Conservation (phyloP, 176 grass and related monocot genomes). For the Lolium rigidum region DNA sequence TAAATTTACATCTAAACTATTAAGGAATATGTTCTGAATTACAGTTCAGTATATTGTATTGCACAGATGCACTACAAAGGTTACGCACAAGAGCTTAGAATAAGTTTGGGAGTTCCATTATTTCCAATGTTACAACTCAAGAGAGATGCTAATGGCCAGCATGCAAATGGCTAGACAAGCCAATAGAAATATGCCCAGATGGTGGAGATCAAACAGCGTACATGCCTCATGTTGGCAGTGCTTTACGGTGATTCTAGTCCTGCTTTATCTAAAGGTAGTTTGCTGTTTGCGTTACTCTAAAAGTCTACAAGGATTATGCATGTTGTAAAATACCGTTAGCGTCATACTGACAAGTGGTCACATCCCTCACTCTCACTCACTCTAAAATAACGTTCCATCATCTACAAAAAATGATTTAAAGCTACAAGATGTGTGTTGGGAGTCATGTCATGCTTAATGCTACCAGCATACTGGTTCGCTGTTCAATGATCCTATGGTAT, state of each 20-base stretch:
- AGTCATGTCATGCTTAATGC: not conserved
- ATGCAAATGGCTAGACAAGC: slow-evolving; percentile 25
- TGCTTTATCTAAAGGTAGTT: not conserved
- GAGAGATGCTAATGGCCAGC: not conserved
- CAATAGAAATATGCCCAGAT: slow-evolving; percentile 39
- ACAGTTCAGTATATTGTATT: slow-evolving; percentile 15
- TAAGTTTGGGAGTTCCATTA: not conserved
- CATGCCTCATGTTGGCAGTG: not conserved
- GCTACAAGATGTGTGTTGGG: not conserved
- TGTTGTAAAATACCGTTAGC: not conserved
- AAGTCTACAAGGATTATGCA: not conserved
- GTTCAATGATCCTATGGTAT: not conserved
- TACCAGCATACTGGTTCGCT: not conserved
- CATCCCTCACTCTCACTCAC: too few species aligned
- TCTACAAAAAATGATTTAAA: slow-evolving; percentile 23
- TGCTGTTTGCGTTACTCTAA: not conserved
- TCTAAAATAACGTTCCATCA: not conserved
- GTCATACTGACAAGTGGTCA: too few species aligned
- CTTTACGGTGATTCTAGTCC: slow-evolving; percentile 12
- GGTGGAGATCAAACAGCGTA: not conserved
- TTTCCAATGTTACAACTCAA: slow-evolving; percentile 16
- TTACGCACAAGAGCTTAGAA: not conserved
- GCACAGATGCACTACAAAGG: not conserved
- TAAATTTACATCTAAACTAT: not conserved
- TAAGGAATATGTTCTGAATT: not conserved